Evolutionary conservation across 2,329 filamentous ascomycete genomes (phyloP).

Genomic region (Sarocladium kiliense): DNA sequence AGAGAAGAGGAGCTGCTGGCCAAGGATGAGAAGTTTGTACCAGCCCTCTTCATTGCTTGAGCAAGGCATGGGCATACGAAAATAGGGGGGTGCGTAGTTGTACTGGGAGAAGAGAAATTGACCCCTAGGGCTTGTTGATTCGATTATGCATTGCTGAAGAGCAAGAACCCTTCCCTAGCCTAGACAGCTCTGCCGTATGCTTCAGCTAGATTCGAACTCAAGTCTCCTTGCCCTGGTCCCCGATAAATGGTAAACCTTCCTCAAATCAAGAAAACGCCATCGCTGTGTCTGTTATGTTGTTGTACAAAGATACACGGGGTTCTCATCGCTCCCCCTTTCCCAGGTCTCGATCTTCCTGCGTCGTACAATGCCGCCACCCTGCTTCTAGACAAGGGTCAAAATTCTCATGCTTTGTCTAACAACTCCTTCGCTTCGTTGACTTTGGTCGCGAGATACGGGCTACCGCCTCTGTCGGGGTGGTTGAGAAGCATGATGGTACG

Average conservation of each 20-base stretch:
- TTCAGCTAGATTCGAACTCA: not conserved
- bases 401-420: conserved; percentile 63
- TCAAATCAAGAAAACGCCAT: conserved; percentile 38
- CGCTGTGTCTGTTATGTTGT: conserved; percentile 29
- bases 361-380: no score
- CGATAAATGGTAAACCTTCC: conserved; percentile 20
- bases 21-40: conserved; percentile 14
- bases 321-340: not conserved
- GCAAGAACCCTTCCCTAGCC: not conserved
- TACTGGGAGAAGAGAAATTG: not conserved
- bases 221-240: not conserved
- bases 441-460: conserved; percentile 93
- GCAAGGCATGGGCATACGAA: not conserved
- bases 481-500: conserved; percentile 94
- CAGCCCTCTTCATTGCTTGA: conserved; percentile 8
- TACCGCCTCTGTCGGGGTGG: conserved; percentile 95
- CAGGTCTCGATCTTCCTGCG: not conserved
- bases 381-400: no score
- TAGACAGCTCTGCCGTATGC: not conserved
- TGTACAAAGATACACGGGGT: conserved; percentile 17
- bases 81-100: not conserved
- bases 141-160: not conserved
- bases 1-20: conserved; percentile 16
- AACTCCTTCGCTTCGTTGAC: conserved; percentile 98
- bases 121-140: not conserved